phyloP scores from a whole-genome alignment of 164 flowering plant genomes.

The Pachysandra terminalis region DNA sequence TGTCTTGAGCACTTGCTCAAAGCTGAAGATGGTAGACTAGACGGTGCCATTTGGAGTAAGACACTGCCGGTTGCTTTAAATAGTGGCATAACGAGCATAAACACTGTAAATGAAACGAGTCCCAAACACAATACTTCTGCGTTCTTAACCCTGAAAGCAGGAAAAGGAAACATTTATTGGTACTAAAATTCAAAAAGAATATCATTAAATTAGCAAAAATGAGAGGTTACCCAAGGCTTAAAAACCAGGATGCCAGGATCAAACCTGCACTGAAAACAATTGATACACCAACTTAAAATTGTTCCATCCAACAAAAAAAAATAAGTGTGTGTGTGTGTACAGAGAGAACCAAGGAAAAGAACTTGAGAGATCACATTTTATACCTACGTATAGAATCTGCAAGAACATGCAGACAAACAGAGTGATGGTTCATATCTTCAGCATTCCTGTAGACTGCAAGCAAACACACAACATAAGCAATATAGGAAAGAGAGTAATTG shows the following conservation, averaged over 20 bases:
- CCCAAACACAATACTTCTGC: slow-evolving; percentile 98
- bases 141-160: slow-evolving; percentile 60
- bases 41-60: slow-evolving; percentile 88
- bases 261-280: slow-evolving; percentile 87
- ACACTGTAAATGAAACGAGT: slow-evolving; percentile 73
- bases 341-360: neutral
- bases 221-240: slow-evolving; percentile 72
- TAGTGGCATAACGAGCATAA: slow-evolving; percentile 88
- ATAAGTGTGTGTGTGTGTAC: neutral
- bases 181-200: neutral
- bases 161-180: neutral
- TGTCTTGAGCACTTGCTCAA: slow-evolving; percentile 85
- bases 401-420: slow-evolving; percentile 94
- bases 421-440: slow-evolving; percentile 96
- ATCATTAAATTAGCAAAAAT: neutral
- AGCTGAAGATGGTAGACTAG: slow-evolving; percentile 75
- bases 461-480: neutral
- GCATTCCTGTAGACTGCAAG: slow-evolving; percentile 84
- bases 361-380: neutral
- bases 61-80: slow-evolving; percentile 75
- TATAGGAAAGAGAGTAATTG: neutral
- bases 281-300: slow-evolving; percentile 21
- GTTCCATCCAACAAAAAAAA: neutral
- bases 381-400: slow-evolving; percentile 99
- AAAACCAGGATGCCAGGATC: slow-evolving; percentile 89